Conservation (phyloP, 1,139 yeast species). For the Hanseniaspora uvarum region DNA sequence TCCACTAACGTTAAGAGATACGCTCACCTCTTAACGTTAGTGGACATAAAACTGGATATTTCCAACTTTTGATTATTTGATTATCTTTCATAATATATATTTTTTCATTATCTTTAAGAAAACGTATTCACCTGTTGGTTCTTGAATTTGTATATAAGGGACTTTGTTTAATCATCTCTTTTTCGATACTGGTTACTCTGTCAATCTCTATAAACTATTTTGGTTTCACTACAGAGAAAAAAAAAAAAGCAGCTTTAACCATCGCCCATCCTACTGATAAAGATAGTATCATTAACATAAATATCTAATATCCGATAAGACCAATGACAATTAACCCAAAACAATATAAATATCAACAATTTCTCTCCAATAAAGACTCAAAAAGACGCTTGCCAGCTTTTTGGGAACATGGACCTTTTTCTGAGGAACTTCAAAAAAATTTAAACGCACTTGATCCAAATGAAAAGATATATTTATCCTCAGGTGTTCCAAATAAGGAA, state of each 20-base stretch:
- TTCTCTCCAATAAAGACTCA: conserved; percentile 6
- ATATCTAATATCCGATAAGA: neutral
- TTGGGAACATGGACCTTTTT: conserved; percentile 16
- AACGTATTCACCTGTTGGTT: too few species aligned
- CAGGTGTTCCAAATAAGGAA: conserved; percentile 16
- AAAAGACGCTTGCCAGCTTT: conserved; percentile 9
- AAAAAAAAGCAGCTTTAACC: neutral
- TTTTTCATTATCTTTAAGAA: too few species aligned
- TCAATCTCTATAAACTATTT: too few species aligned
- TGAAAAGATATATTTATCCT: conserved; percentile 3
- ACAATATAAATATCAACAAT: neutral
- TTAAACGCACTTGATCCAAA: neutral
- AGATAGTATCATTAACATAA: neutral
- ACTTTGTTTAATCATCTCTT: too few species aligned
- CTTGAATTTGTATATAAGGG: too few species aligned
- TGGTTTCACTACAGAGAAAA: too few species aligned
- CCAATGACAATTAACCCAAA: neutral
- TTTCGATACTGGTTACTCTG: too few species aligned
- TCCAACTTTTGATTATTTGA: too few species aligned
- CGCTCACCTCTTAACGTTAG: conserved; percentile 12
- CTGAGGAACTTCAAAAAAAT: neutral
- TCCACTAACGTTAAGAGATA: conserved; percentile 16
- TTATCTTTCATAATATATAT: too few species aligned
- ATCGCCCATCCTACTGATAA: neutral
- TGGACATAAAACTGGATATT: conserved; percentile 14